Conservation (phyloP, 1,139 yeast species). For the Blastobotrys buckinghamii region DNA sequence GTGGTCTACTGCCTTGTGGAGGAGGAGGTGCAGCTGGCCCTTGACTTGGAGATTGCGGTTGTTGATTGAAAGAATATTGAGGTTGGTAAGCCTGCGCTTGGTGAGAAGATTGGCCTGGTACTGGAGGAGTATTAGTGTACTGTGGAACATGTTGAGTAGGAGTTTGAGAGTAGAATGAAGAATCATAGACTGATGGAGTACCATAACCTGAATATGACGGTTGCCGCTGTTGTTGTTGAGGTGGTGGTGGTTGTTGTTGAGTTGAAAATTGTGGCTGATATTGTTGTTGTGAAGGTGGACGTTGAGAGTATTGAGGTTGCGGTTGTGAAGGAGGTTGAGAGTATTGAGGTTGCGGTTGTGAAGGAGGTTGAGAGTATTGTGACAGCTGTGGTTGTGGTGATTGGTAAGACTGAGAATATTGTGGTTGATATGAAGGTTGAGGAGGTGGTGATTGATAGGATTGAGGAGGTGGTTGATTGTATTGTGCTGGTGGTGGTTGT, state of each 20-base stretch:
- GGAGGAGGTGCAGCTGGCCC: constrained; percentile 16
- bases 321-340: constrained; percentile 4
- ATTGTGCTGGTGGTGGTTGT: constrained; percentile 4
- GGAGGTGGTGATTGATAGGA: constrained; percentile 14
- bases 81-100: background rate
- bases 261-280: constrained; percentile 3
- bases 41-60: constrained; percentile 14
- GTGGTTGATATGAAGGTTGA: too few species aligned
- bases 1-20: constrained; percentile 13
- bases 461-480: too few species aligned
- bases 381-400: constrained; percentile 15
- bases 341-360: background rate
- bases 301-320: background rate
- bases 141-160: constrained; percentile 3
- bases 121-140: background rate
- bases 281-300: constrained; percentile 14
- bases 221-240: constrained; percentile 13
- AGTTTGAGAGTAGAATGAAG: constrained; percentile 21
- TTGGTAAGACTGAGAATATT: too few species aligned
- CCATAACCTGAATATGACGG: constrained; percentile 21
- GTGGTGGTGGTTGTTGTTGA: constrained; percentile 7
- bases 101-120: too few species aligned
- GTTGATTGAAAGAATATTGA: constrained; percentile 1
- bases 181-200: constrained; percentile 30
- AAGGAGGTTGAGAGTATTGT: too few species aligned